phyloP scores from a whole-genome alignment of 768 basidiomycete genomes.

The Russula virescens region DNA sequence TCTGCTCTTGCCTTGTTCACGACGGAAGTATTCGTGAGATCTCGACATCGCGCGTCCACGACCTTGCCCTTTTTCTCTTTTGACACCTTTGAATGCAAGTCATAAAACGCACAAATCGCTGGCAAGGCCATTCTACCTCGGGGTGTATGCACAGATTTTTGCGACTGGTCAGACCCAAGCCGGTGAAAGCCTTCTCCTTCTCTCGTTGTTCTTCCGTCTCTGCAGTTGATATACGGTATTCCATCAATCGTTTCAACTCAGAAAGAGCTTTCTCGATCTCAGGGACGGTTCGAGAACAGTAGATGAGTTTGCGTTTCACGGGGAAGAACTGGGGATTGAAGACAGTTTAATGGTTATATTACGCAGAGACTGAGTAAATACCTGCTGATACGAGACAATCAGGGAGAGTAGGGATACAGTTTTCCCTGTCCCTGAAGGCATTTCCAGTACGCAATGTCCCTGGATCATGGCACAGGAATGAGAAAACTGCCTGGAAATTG shows the following conservation, averaged over 20 bases:
- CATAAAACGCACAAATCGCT: not conserved
- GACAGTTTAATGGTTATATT: not conserved
- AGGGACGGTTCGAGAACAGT: conserved; percentile 98
- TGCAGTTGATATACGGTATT: conserved; percentile 69
- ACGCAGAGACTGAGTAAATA: conserved; percentile 27
- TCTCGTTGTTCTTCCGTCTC: conserved; percentile 68
- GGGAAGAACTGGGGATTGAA: conserved; percentile 68
- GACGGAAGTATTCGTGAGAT: conserved; percentile 79
- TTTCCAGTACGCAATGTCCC: conserved; percentile 99
- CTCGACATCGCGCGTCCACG: conserved; percentile 94
- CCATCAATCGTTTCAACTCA: conserved; percentile 90
- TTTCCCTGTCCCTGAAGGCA: conserved; percentile 99
- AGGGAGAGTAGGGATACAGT: conserved; percentile 92
- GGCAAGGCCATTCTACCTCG: conserved; percentile 50
- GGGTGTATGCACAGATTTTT: conserved; percentile 97
- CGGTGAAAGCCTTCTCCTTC: conserved; percentile 79
- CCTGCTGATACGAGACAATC: conserved; percentile 98
- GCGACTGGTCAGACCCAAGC: conserved; percentile 88
- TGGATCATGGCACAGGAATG: conserved; percentile 31
- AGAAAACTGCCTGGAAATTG: conserved; percentile 1
- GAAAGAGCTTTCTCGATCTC: conserved; percentile 98
- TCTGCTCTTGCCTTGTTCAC: conserved; percentile 80
- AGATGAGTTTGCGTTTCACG: conserved; percentile 88
- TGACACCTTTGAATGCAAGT: conserved; percentile 54
- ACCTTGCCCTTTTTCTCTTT: conserved; percentile 98